Base-by-base conservation (phyloP, 2,329 filamentous ascomycete genomes). In the Talaromyces verruculosus region DNA sequence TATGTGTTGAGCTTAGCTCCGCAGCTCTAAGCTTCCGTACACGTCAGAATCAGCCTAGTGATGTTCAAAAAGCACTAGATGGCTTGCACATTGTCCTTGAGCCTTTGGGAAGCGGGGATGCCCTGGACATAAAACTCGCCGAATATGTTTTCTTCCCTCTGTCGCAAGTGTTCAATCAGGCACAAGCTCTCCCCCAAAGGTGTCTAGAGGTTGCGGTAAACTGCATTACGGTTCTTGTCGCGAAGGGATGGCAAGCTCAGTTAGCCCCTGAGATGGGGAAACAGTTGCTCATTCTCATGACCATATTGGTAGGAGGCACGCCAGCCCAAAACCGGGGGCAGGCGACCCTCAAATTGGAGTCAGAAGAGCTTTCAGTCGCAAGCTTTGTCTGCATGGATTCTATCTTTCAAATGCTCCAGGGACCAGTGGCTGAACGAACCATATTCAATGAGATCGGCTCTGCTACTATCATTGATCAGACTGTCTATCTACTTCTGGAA, bases 91-190 rank as follows among this genome's bases (percentile, higher is more conserved):
- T 68, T 22, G 72, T 74, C 2, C 71, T 84, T 11, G 69, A 74
- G 7, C 74, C 76, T 17, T 76, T 88, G 17, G 71, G 74, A 25
- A 72, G 72, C 7, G 76, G 79, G 41, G 72, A 77, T 68, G 71
- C 75, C 1, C 75, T 98, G 19, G 92, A 97, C 75, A 85, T 89
- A 62, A 94, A 93, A 75, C 81, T 98, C 19, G 92, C 93, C 15
- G 93, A 97, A 80, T 99, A 98, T 82, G 86, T 91, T 73, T 98
- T 98, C 82, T 97, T 97, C 68, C 95, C 95, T 0, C 82, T 99
- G 0, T 93, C 92, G 0, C 90, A 95, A 71, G 87, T 98, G 45
- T 89, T 99, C 72, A 89, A 92, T 66, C 85, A 88, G 68, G 89
- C 91, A 70, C 87, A 90, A 68, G 83, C 85, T 58, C 87, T 93